phyloP scores from a whole-genome alignment of 345 rosid genomes.

The Gossypium herbaceum region DNA sequence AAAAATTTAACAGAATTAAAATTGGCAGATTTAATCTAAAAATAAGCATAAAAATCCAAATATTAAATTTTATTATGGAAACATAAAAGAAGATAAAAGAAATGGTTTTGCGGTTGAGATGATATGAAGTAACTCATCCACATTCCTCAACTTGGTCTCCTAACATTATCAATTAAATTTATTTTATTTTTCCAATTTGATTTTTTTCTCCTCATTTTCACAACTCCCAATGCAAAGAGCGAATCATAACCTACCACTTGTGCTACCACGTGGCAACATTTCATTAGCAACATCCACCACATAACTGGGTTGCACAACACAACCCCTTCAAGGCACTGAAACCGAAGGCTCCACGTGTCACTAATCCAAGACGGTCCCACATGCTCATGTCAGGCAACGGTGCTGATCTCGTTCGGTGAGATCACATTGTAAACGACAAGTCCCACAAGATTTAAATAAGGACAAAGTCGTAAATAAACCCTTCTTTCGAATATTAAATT shows the following conservation, averaged over 20 bases:
- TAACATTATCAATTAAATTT: not conserved
- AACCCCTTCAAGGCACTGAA: not conserved
- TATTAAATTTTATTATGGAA: not conserved
- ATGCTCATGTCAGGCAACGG: not conserved
- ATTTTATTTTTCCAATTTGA: not conserved
- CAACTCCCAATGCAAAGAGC: not conserved
- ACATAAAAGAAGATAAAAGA: not conserved
- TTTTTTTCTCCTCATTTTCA: not conserved
- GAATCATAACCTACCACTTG: not conserved
- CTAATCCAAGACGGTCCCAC: not conserved
- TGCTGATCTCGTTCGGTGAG: not conserved
- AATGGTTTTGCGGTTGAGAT: not conserved
- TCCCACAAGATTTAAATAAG: not conserved
- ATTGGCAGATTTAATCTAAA: too few relatives aligned
- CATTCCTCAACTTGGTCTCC: not conserved
- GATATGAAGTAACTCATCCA: not conserved
- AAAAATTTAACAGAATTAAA: too few relatives aligned
- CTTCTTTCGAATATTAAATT: not conserved
- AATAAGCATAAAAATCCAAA: too few relatives aligned
- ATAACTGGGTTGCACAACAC: not conserved
- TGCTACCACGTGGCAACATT: not conserved
- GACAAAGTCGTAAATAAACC: not conserved
- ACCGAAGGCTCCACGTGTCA: not conserved
- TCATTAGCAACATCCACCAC: slow-evolving; percentile 5
- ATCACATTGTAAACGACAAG: not conserved